phyloP scores from a whole-genome alignment of 2,329 filamentous ascomycete species.

The Periglandula ipomoeae region DNA sequence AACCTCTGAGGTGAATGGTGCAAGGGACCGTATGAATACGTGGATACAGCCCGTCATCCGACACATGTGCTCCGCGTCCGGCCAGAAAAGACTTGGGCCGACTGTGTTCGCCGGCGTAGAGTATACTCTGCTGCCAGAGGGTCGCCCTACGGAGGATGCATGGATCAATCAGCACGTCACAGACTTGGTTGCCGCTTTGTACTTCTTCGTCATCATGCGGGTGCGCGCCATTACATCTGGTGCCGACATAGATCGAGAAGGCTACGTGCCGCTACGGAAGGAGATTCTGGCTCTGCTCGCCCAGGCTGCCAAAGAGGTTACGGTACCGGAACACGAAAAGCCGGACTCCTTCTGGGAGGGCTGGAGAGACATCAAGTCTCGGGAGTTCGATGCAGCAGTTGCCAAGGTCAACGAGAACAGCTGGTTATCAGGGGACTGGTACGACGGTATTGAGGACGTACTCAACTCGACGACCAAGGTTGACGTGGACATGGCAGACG shows the following conservation, averaged over 20 bases:
- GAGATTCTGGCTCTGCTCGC: conserved; percentile 34
- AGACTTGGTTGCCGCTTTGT: conserved; percentile 50
- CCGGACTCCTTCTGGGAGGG: conserved; percentile 41
- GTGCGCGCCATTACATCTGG: conserved; percentile 32
- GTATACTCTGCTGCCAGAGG: conserved; percentile 36
- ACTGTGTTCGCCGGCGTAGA: conserved; percentile 69
- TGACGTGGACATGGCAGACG: conserved; percentile 27
- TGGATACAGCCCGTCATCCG: conserved; percentile 66
- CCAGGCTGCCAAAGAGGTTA: conserved; percentile 32
- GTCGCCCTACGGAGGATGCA: conserved; percentile 35
- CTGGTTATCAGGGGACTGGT: conserved; percentile 59
- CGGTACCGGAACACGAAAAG: conserved; percentile 29
- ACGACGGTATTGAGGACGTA: conserved; percentile 46
- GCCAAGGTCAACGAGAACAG: conserved; percentile 44
- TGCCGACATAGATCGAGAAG: conserved; percentile 28
- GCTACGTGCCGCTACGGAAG: conserved; percentile 36
- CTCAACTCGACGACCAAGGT: conserved; percentile 24
- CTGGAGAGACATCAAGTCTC: conserved; percentile 38
- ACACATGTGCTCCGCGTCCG: conserved; percentile 51
- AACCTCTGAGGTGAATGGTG: conserved; percentile 14
- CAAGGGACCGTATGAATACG: conserved; percentile 35
- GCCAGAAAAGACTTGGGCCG: conserved; percentile 53
- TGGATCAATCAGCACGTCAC: conserved; percentile 41
- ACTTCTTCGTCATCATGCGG: conserved; percentile 48
- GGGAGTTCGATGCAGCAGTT: conserved; percentile 55